Evolutionary conservation across 106 monocot genomes (phyloP), one percentile per base, ranked within the genome.

Genomic region (Dendrobium nobile): DNA sequence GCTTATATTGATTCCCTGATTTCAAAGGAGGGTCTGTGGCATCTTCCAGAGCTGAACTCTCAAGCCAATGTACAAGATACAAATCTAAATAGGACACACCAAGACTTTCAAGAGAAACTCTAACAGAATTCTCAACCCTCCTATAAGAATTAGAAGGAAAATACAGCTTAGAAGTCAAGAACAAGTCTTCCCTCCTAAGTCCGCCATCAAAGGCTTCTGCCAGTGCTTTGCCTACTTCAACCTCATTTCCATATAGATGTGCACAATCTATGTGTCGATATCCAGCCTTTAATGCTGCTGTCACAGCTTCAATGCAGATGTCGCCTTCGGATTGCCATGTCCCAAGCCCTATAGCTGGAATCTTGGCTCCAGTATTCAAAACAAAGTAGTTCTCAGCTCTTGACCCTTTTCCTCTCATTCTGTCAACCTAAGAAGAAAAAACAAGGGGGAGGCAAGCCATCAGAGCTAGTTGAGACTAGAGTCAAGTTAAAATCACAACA

Each of bases 11-110:
- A 55, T 80, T 91, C 44, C 85, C 91, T 9, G 91, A 87, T 8
- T 85, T 91, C 87, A 86, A 88, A 8, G 93, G 91, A 56, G 93
- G 93, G 82, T 96, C 95, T 8, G 95, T 96, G 4, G 91, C 93
- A 84, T 96, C 95, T 58, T 87, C 93, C 42, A 96, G 76, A 44
- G 91, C 87, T 13, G 95, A 89, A 81, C 74, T 86, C 84, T 96
- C 95, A 15, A 88, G 88, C 91, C 93, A 96, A 76, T 96, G 91
- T 47, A 96, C 95, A 74, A 96, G 85, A 82, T 96, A 96, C 72
- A 96, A 80, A 89, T 96, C 95, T 84, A 96, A 80, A 73, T 96
- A 96, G 2, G 86, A 86, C 7, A 93, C 91, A 16, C 93, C 95
- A 47, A 96, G 91, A 56, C 78, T 96, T 80, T 93, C 87, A 75